These are phyloP conservation scores for Fistulinella cinereoalba DNA, from an alignment of 1,284 basidiomycete species.

Conservation along the genomic window DNA sequence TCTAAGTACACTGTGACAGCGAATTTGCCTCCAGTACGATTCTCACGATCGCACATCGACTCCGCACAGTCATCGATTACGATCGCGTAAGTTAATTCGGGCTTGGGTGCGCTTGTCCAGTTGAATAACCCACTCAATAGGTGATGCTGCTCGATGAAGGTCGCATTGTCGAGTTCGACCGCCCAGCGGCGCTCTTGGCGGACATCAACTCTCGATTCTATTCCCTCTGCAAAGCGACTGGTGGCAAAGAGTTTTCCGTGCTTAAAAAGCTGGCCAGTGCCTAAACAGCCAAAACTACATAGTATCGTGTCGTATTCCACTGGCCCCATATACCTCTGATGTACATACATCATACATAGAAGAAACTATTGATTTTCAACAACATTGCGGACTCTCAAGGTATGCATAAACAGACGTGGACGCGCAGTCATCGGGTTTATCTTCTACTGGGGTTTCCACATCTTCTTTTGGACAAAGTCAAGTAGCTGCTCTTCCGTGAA, in stretches of 20 bases:
- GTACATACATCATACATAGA: neutral
- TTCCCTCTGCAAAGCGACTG: slow-evolving; percentile 78
- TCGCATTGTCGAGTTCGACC: slow-evolving; percentile 78
- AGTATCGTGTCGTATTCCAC: neutral
- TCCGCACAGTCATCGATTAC: slow-evolving; percentile 69
- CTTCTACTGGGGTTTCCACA: slow-evolving; percentile 77
- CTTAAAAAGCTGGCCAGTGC: slow-evolving; percentile 66
- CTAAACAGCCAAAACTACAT: slow-evolving; percentile 24
- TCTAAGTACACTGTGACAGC: slow-evolving; percentile 35
- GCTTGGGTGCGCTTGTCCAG: slow-evolving; percentile 12
- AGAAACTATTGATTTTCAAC: too few relatives aligned
- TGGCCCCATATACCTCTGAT: neutral
- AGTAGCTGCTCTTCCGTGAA: slow-evolving; percentile 57
- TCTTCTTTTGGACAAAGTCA: slow-evolving; percentile 55
- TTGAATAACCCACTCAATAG: slow-evolving; percentile 34
- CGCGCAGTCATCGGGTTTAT: too few relatives aligned
- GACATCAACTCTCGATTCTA: slow-evolving; percentile 71
- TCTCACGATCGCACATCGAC: slow-evolving; percentile 68
- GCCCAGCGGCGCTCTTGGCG: slow-evolving; percentile 63
- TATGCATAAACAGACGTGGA: too few relatives aligned
- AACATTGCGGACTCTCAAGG: too few relatives aligned
- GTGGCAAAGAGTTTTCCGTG: slow-evolving; percentile 73
- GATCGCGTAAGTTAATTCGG: slow-evolving; percentile 45
- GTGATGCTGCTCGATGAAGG: slow-evolving; percentile 89
- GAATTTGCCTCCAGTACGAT: slow-evolving; percentile 66